Base-by-base conservation (phyloP, 495 filamentous ascomycete species). In the Staphylotrichum longicolle region DNA sequence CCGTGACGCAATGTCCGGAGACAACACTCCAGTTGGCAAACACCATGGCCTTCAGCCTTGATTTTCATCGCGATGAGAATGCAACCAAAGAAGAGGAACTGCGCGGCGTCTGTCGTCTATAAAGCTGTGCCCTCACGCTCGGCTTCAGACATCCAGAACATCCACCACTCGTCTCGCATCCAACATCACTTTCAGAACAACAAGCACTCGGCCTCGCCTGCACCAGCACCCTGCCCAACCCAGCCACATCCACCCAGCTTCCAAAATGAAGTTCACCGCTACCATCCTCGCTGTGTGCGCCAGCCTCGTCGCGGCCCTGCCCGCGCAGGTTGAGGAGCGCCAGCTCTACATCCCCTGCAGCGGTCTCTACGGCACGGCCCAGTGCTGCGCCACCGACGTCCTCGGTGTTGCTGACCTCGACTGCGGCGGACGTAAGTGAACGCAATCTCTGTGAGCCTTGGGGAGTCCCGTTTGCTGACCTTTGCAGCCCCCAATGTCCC, bases 251-350 rank as follows among this genome's bases (percentile, higher is more conserved):
- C 20, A 27, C 20, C 20, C 20, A 27, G 20, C 20, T 27, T 27
- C 20, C 11, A 65, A 63, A 32, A 49, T 49, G 49, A 49, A 33
- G 27, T 33, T 33, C 47, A 33, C 47, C 10, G 4, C 47, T 5
- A 8, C 30, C 10, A 27, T 33, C 30, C 9, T 27, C 7, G 8
- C 47, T 30, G 5, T 49, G 27, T 49, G 47, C 8, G 32, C 11
- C 47, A 33, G 8, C 10, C 47, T 49, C 10, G 47, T 30, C 4
- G 10, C 27, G 47, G 47, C 47, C 47, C 47, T 49, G 47, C 47
- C 47, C 9, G 7, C 47, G 45, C n/a, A 47, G 47, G 27, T 33
- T 1, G 47, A 49, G 11, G 4, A 33, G 8, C 47, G 47, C 47
- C 47, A 49, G 47, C 9, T 8, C 7, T 49, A 49, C 47, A 30